Base-by-base conservation (phyloP, 2,329 filamentous ascomycete genomes). In the Xylaria sp. region DNA sequence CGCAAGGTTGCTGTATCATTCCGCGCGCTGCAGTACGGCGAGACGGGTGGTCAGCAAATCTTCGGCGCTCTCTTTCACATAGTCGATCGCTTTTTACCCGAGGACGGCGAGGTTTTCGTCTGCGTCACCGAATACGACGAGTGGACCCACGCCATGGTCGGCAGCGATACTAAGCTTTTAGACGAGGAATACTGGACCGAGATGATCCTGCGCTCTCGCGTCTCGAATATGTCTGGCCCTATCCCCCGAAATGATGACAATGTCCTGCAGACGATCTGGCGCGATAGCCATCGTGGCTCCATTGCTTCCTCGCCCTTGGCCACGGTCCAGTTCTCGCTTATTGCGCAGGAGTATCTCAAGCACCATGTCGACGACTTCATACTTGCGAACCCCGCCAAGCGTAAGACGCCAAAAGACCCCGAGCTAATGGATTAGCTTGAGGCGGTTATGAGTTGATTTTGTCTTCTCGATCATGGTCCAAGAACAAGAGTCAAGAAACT, bases 21-120 rank as follows among this genome's bases (percentile, higher is more conserved):
- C 57, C 68, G 71, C 35, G 78, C 79, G 66, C 71, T 81, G 59
- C 72, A 74, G 23, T 76, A 78, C 59, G 75, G 76, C 53, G 71
- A 74, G 52, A 71, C 75, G 53, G 76, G 75, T 62, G 70, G 71
- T 7, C 78, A 79, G 60, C 74, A 78, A 65, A 75, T 81, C 53
- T 80, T 80, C 62, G 76, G 76, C 7, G 73, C 74, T 19, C 70
- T 82, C 54, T 81, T 79, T 69, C 78, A 80, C 60, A 71, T 81
- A 49, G 72, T 79, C 49, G 78, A 81, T 63, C 73, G 76, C 23
- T 81, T 80, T 57, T 18, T 60, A 30, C 19, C 60, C 4, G 37
- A 49, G 8, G 71, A 69, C 2, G 66, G 70, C 51, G 66, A 71
- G 58, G 68, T 81, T 18, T 57, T 79, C 13, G 66, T 81, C 23